Base-by-base conservation (phyloP, 176 grass and related monocot genomes). In the Triticum urartu region DNA sequence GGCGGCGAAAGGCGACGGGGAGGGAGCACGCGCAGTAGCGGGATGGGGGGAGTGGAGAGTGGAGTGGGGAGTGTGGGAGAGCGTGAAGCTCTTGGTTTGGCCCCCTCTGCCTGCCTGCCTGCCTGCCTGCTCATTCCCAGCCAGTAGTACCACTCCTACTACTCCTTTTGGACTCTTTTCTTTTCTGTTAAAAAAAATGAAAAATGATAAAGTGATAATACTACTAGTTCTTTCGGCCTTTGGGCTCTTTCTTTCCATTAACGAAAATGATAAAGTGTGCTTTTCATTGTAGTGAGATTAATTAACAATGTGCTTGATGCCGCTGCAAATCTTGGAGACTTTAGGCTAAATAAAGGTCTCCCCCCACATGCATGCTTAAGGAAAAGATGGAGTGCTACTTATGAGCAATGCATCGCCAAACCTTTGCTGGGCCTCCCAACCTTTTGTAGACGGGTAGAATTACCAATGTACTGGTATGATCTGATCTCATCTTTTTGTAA, bases 1-100 rank as follows among this genome's bases (percentile, higher is more conserved):
- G 85, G 85, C 85, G 85, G 76, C 85, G 68, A 87, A 91, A 84
- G 89, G 85, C 81, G 81, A 77, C 45, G 84, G 42, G 59, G 75
- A 61, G 33, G 60, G 81, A 68, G 86, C 87, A 71, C 14, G 15
- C 52, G 12, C 9, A 20, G 14, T 9, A n/a, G 48, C 18, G 81
- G 18, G 8, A 30, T 62, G 68, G 9, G 42, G 42, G 7, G 0
- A 30, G 28, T 30, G 28, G 68, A 58, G 80, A 58, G 80, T 21
- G 54, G 28, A 14, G 34, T 42, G 64, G 21, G 63, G 32, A 1
- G 22, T 22, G 40, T 45, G 72, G 24, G 25, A 76, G 6, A 6
- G 63, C 12, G 78, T 34, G 78, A 5, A 81, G 47, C 34, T 81
- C 38, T 17, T 66, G 30, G 32, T 5, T 17, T 67, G 30, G 32